These are phyloP conservation scores for Corchorus capsularis DNA, from an alignment of 345 rosid genomes.

Conservation along the genomic window DNA sequence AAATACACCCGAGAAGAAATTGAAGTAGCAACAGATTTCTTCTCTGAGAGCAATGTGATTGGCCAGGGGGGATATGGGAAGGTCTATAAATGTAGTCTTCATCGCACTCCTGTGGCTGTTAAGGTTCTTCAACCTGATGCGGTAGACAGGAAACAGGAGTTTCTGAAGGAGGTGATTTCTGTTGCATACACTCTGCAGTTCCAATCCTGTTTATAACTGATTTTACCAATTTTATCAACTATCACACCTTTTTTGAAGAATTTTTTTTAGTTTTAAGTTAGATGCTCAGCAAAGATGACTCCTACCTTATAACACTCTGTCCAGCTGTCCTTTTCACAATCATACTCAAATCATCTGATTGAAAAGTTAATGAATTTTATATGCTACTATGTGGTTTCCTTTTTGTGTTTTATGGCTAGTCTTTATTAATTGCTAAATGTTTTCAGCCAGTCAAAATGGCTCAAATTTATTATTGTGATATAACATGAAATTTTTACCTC, in stretches of 20 bases:
- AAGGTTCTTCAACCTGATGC: slow-evolving; percentile 69
- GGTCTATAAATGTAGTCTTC: slow-evolving; percentile 80
- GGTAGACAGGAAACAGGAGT: slow-evolving; percentile 65
- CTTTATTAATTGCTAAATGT: not conserved
- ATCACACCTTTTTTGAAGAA: not conserved
- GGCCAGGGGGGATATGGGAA: slow-evolving; percentile 93
- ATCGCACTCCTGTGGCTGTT: slow-evolving; percentile 83
- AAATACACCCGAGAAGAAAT: slow-evolving; percentile 66
- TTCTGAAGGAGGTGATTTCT: slow-evolving; percentile 70
- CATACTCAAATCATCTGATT: not conserved
- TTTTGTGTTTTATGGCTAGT: not conserved
- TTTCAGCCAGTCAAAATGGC: not conserved
- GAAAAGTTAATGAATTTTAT: not conserved
- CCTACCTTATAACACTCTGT: not conserved
- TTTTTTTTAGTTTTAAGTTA: not conserved
- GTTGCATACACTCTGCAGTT: not conserved
- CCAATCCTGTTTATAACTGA: not conserved
- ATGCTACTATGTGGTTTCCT: not conserved
- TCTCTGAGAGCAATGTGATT: slow-evolving; percentile 61
- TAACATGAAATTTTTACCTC: not conserved
- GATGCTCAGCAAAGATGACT: not conserved
- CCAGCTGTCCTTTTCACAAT: not conserved
- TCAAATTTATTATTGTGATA: not conserved
- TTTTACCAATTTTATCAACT: not conserved
- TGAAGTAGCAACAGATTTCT: slow-evolving; percentile 61